These are phyloP conservation scores for Diospyros lotus DNA, from an alignment of 148 eudicot species.

Conservation along the genomic window DNA sequence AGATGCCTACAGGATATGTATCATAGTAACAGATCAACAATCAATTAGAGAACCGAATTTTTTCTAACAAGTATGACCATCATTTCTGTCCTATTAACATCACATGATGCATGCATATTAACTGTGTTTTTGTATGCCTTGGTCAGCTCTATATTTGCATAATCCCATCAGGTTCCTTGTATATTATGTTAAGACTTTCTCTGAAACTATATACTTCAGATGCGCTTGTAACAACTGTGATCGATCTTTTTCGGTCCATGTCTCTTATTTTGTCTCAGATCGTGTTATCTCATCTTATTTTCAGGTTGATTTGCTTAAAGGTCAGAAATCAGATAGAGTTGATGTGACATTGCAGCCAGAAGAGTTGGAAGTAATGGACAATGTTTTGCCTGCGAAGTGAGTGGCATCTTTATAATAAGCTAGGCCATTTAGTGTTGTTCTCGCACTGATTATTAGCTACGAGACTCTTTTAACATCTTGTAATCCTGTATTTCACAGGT, in stretches of 20 bases:
- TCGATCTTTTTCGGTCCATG: no score
- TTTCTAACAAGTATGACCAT: neutral
- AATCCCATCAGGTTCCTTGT: neutral
- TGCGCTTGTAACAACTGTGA: neutral
- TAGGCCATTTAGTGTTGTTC: no score
- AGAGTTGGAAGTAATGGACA: slow-evolving; percentile 80
- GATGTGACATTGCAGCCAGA: slow-evolving; percentile 83
- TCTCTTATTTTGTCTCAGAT: neutral
- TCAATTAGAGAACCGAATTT: neutral
- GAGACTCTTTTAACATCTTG: neutral
- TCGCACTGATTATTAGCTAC: neutral
- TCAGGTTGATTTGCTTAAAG: slow-evolving; percentile 88
- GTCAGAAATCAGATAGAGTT: slow-evolving; percentile 86
- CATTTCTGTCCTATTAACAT: neutral
- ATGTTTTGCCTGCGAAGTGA: slow-evolving; percentile 84
- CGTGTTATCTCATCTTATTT: neutral
- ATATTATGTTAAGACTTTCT: neutral
- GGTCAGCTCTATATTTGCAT: neutral
- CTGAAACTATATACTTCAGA: neutral
- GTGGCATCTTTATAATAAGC: slow-evolving; percentile 9
- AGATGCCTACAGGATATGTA: no score
- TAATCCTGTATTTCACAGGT: slow-evolving; percentile 32
- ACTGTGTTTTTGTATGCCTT: neutral
- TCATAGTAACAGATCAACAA: neutral
- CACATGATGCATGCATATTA: neutral